Base-by-base conservation (phyloP, 139 green algal species). In the Coccomyxa sp. region DNA sequence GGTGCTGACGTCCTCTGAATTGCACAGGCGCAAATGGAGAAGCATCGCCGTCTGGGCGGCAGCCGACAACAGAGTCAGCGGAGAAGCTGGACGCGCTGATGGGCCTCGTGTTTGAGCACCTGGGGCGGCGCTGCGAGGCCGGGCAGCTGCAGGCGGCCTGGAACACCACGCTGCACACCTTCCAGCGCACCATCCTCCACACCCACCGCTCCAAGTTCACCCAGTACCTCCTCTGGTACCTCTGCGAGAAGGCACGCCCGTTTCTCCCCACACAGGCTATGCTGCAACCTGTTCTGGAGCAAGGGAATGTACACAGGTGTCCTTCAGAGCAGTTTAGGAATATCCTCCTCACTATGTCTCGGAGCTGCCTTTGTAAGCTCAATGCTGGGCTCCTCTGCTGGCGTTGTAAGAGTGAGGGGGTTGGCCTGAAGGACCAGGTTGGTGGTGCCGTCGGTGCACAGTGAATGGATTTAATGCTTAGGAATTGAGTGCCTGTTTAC, bases 11-110 rank as follows among this genome's bases (percentile, higher is more conserved):
- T 51, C 38, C 38, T 51, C 38, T 51, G 38, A 51, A 3, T 51
- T 51, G 38, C 38, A 7, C 78, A 79, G 31, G 82, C 79, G 76
- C 79, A 81, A 21, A 57, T 38, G 30, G 75, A 79, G 45, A 79
- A 71, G 71, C 71, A 10, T 77, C 71, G 23, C 21, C 71, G 71
- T 77, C 68, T 45, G 51, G 66, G 76, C 21, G 31, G 63, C 21
- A 31, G 57, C 18, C 79, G 60, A 67, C 57, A 21, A 82, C 91
- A 80, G 89, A 94, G 76, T 90, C 84, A 45, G 95, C 92, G 0
- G 92, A 97, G 83, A 97, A 95, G 91, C 88, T 98, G 87, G 95
- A 98, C 88, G 88, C 84, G 23, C 79, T 98, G 86, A 98, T 98
- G 95, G 92, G 96, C 86, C 88, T 96, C 79, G 88, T 85, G 9